Conservation (phyloP, 2,329 filamentous ascomycete genomes). For the Bretziella fagacearum region DNA sequence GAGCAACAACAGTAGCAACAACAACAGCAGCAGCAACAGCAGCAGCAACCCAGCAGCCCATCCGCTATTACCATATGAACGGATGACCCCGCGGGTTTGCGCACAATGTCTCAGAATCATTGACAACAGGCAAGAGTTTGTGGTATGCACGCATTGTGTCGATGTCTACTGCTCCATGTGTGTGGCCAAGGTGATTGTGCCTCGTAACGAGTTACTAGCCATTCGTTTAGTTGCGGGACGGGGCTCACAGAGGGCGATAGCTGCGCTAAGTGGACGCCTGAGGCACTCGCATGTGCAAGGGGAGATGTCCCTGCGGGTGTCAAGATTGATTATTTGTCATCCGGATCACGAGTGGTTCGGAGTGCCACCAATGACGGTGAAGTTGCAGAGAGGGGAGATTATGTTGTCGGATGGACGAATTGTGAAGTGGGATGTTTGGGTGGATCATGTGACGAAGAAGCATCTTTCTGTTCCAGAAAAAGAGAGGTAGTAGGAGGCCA, state of each 20-base stretch:
- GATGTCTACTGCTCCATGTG: slow-evolving; percentile 25
- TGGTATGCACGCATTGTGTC: slow-evolving; percentile 25
- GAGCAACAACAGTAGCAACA: slow-evolving; percentile 16
- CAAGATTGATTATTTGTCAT: slow-evolving; percentile 21
- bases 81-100: slow-evolving; percentile 22
- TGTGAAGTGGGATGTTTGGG: slow-evolving; percentile 23
- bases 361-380: slow-evolving; percentile 23
- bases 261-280: slow-evolving; percentile 15
- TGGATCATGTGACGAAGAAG: slow-evolving; percentile 19
- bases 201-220: slow-evolving; percentile 2
- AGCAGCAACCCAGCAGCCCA: slow-evolving; percentile 18
- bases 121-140: slow-evolving; percentile 20
- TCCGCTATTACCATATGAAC: slow-evolving; percentile 24
- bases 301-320: slow-evolving; percentile 19
- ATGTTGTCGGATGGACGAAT: slow-evolving; percentile 21
- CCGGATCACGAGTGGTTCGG: slow-evolving; percentile 25
- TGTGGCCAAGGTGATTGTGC: slow-evolving; percentile 19
- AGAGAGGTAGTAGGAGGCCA: not conserved
- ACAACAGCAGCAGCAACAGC: slow-evolving; percentile 19
- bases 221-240: slow-evolving; percentile 17
- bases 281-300: slow-evolving; percentile 17
- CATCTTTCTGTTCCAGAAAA: not conserved
- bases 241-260: slow-evolving; percentile 19
- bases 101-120: slow-evolving; percentile 25
- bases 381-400: slow-evolving; percentile 25